A percentile compares a stretch with the other conserved stretches of the same genome.
These are phyloP conservation scores for Puccinia horiana DNA, from an alignment of 1,284 basidiomycete species.

Conservation along the genomic window DNA sequence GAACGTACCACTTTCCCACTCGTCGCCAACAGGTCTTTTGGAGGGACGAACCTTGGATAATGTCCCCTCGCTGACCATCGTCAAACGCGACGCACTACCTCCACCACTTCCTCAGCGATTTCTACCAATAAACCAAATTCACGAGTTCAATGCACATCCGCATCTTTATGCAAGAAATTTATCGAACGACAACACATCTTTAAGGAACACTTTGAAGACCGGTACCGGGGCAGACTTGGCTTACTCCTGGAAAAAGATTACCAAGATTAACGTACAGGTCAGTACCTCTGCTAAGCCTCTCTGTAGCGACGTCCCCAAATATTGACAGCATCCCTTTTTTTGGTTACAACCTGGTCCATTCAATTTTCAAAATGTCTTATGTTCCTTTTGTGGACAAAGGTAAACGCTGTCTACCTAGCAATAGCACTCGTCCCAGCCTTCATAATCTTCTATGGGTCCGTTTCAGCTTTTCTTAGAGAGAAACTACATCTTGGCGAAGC, in stretches of 20 bases:
- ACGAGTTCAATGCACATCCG: no score
- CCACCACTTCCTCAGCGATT: background rate
- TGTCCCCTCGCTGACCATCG: background rate
- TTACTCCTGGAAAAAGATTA: background rate
- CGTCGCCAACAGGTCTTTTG: background rate
- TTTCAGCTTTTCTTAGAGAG: conserved; percentile 39
- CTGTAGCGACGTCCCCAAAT: background rate
- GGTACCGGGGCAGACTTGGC: background rate
- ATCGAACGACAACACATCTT: background rate
- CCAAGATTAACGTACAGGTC: background rate
- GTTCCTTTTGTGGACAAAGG: background rate
- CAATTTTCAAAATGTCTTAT: background rate
- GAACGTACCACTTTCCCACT: background rate
- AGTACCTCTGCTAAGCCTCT: background rate
- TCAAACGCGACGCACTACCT: background rate
- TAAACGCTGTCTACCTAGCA: conserved; percentile 5
- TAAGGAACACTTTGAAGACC: background rate
- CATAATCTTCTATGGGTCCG: conserved; percentile 27
- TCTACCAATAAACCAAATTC: background rate
- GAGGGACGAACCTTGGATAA: background rate
- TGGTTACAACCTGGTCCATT: background rate
- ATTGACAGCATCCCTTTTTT: background rate
- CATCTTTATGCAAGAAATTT: background rate
- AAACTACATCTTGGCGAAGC: conserved; percentile 90
- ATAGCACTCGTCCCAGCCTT: conserved; percentile 38